Percentiles rank a stretch among this genome's conserved stretches.
These are phyloP conservation scores for Penicillium frequentans DNA, from an alignment of 2,329 filamentous ascomycete genomes.

Conservation along the genomic window DNA sequence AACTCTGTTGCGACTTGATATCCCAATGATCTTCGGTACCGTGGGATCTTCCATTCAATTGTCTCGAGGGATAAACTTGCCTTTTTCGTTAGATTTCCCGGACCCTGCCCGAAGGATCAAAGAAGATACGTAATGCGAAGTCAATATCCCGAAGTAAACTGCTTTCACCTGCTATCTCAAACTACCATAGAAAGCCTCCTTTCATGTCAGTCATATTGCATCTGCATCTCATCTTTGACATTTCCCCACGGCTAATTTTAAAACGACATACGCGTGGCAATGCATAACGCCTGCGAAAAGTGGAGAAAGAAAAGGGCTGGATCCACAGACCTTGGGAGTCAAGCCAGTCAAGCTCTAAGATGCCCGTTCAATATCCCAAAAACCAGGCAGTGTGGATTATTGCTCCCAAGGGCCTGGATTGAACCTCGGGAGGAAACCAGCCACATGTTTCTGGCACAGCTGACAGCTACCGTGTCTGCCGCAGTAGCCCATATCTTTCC, in stretches of 20 bases:
- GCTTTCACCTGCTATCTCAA: too few relatives aligned
- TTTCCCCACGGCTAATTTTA: not conserved
- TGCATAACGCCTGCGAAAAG: not conserved
- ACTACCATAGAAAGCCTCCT: too few relatives aligned
- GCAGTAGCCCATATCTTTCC: not conserved
- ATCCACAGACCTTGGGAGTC: not conserved
- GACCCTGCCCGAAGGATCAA: not conserved
- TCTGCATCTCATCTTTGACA: not conserved
- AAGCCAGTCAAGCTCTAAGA: not conserved
- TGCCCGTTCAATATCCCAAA: not conserved
- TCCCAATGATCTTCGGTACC: not conserved
- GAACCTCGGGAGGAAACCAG: not conserved
- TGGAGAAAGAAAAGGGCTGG: not conserved
- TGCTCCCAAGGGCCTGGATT: not conserved
- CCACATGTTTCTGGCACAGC: not conserved
- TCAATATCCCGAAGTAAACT: too few relatives aligned
- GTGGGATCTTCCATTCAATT: not conserved
- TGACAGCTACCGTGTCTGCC: not conserved
- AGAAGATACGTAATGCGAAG: not conserved
- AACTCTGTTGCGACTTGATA: not conserved
- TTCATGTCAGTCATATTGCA: too few relatives aligned
- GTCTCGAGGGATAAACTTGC: not conserved
- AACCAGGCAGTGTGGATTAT: not conserved
- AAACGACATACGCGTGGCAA: not conserved
- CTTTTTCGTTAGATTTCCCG: not conserved